Base-by-base conservation (phyloP, 108 stramenopile species). In the Cylindrotheca fusiformis region DNA sequence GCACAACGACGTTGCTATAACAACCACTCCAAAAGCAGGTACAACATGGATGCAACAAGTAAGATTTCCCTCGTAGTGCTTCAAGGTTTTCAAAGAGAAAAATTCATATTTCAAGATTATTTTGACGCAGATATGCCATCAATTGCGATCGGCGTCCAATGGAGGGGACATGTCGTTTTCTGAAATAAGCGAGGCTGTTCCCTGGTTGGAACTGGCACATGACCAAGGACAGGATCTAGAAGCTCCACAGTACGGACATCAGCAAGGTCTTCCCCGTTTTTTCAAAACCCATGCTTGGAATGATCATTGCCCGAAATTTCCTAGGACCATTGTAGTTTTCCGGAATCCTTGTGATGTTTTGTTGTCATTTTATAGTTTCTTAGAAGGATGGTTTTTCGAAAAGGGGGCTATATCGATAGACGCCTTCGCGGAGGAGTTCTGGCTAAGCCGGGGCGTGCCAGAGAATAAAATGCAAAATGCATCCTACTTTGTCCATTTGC, bases 371-470 rank as follows among this genome's bases (percentile, higher is more conserved):
- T 80, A 75, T 44, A 33, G 51, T 4, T 80, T 80, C 59, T 80
- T 80, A 52, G 69, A 80, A 63, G 74, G 44, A 10, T 80, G 78
- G 78, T 80, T 80, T 56, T 80, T 80, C 45, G 78, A 77, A 44
- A 59, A 64, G 1, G 76, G 69, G 28, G 22, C 70, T 2, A 32
- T 77, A 23, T 63, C 61, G 18, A 20, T 80, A 49, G 69, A 75
- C 33, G 52, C 71, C n/a, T 80, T 80, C 64, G 78, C 74, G 1
- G 36, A 58, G 20, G 78, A 80, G 63, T 80, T 80, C 46, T 80
- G 78, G 78, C 47, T 80, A 48, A 64, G 64, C 14, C 65, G 76
- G 18, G 76, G 67, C 20, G 61, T 71, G 18, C 76, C 76, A 4
- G 17, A 50, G 19, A 72, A 51, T 27, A 53, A 60, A 19, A 75